phyloP scores from a whole-genome alignment of 306 rosid genomes.

The Echinosophora koreensis region DNA sequence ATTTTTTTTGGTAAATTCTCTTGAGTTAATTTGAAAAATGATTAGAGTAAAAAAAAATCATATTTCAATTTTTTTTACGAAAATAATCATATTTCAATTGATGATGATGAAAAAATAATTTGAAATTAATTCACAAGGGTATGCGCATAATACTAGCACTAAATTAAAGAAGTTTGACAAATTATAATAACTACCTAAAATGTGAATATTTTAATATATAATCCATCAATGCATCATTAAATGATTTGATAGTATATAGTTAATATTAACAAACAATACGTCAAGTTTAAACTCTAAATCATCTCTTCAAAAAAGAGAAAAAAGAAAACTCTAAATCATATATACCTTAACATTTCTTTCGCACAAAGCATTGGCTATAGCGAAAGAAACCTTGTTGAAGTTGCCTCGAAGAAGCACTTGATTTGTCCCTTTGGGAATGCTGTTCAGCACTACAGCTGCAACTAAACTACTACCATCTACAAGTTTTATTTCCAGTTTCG shows the following conservation, averaged over 20 bases:
- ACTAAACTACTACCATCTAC: constrained; percentile 69
- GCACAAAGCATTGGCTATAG: constrained; percentile 36
- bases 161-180: neutral
- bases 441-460: constrained; percentile 58
- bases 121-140: neutral
- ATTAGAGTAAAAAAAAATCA: neutral
- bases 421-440: constrained; percentile 62
- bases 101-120: neutral
- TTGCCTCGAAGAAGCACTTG: constrained; percentile 70
- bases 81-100: neutral
- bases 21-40: neutral
- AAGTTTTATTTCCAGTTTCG: constrained; percentile 52
- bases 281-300: too few relatives aligned
- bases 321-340: neutral
- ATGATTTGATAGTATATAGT: too few relatives aligned
- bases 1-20: too few relatives aligned
- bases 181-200: neutral
- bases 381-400: constrained; percentile 45
- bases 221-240: too few relatives aligned
- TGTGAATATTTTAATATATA: too few relatives aligned
- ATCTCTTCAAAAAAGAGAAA: too few relatives aligned
- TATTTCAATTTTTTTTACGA: too few relatives aligned
- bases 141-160: neutral
- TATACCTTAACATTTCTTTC: constrained; percentile 57
- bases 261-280: too few relatives aligned